phyloP scores from a whole-genome alignment of 2,329 filamentous ascomycete genomes.

The Diaporthe vaccinii region DNA sequence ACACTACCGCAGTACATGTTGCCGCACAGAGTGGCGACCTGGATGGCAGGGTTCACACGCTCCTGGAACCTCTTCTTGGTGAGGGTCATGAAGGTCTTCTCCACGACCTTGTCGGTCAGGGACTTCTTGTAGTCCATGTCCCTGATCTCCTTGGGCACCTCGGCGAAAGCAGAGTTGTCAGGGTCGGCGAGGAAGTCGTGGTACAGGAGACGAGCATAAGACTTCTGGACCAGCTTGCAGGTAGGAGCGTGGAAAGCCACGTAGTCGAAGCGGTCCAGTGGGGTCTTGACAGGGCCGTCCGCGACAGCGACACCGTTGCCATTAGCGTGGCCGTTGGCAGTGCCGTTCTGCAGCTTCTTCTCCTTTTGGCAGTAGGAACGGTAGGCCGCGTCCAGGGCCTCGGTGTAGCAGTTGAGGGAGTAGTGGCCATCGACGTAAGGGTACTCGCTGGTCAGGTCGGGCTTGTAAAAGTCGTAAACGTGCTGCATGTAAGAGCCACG shows the following conservation, averaged over 20 bases:
- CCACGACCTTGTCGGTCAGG: constrained; percentile 83
- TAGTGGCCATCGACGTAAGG: constrained; percentile 88
- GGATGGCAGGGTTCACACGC: constrained; percentile 79
- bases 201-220: constrained; percentile 86
- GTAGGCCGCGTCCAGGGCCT: constrained; percentile 86
- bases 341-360: constrained; percentile 63
- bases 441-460: constrained; percentile 88
- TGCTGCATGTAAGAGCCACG: constrained; percentile 86
- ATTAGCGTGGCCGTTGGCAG: constrained; percentile 64
- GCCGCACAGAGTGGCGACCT: constrained; percentile 82
- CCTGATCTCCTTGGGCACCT: constrained; percentile 81
- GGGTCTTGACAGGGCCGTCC: constrained; percentile 69
- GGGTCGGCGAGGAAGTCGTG: constrained; percentile 85
- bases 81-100: constrained; percentile 88
- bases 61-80: constrained; percentile 89
- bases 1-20: constrained; percentile 80
- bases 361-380: constrained; percentile 84
- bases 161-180: constrained; percentile 75
- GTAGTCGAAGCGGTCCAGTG: constrained; percentile 86
- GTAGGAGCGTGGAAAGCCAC: constrained; percentile 86
- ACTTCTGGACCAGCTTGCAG: constrained; percentile 90
- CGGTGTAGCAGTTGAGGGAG: constrained; percentile 85
- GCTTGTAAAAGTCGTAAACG: constrained; percentile 93
- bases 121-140: constrained; percentile 86
- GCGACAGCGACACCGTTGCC: constrained; percentile 66